phyloP scores from a whole-genome alignment of 2,329 filamentous ascomycete species.

The Orbilia blumenaviensis region DNA sequence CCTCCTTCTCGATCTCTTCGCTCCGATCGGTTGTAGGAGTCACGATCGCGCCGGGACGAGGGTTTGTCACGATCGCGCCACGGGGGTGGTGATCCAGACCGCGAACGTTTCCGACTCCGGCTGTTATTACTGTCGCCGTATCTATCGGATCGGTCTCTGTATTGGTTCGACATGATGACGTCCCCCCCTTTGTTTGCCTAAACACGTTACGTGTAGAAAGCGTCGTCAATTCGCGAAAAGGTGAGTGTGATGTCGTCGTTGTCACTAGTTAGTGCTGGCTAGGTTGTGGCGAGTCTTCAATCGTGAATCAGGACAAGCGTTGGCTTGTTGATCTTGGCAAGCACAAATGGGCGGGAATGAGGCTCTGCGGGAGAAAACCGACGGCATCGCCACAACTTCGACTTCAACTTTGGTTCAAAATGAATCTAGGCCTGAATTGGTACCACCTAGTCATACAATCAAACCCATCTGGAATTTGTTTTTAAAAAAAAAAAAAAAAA shows the following conservation, averaged over 20 bases:
- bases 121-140: constrained; percentile 16
- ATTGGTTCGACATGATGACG: constrained; percentile 41
- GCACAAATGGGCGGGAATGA: no score
- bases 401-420: no score
- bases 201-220: constrained; percentile 23
- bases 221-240: no score
- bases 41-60: constrained; percentile 33
- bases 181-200: constrained; percentile 2
- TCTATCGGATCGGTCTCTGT: constrained; percentile 44
- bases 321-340: constrained; percentile 32
- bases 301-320: constrained; percentile 33
- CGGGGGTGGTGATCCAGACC: constrained; percentile 48
- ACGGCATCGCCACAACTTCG: no score
- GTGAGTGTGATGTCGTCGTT: no score
- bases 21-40: constrained; percentile 21
- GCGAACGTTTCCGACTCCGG: constrained; percentile 30
- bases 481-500: no score
- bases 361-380: constrained; percentile 48
- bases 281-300: constrained; percentile 17
- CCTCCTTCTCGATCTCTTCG: constrained; percentile 17
- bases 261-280: no score
- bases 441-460: no score
- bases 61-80: constrained; percentile 45
- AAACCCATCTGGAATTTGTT: no score
- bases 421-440: no score